Base-by-base conservation (phyloP, 495 filamentous ascomycete species). In the Tetracladium setigerum region DNA sequence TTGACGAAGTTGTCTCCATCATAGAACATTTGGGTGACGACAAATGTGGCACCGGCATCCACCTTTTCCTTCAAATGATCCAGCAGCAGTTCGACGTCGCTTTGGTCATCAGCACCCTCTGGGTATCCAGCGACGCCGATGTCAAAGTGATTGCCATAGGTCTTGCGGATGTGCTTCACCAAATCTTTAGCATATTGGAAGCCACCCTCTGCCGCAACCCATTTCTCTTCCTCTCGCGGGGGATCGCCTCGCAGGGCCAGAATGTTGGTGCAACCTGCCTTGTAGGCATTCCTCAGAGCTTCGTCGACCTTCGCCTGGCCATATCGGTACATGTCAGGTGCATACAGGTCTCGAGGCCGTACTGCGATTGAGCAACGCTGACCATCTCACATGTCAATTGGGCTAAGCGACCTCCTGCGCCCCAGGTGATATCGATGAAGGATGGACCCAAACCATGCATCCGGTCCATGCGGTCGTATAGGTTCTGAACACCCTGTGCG, bases 1-100 rank as follows among this genome's bases (percentile, higher is more conserved):
- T 76, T 71, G 27, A 97, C 65, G 67, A 97, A 99, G 58, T 86
- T 89, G 56, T 99, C 91, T 19, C 81, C 89, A 62, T 97, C 90
- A 68, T 99, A 99, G 67, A 95, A 95, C 94, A 99, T 99, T 70
- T 99, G 94, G 0, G 94, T 97, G 43, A 99, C 83, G 40, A 99
- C 81, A 65, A 95, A 96, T 9, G 86, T 82, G 43, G 83, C 89
- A 32, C 94, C 94, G 39, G 87, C 87, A 67, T 99, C 94, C 39
- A 97, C 82, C 67, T 99, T 99, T 68, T 97, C 87, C 70, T 97
- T 97, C 60, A 97, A 67, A 62, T 97, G 94, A 48, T 95, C 84
- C 47, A 97, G 79, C 60, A 97, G 74, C 18, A 77, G 66, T 27
- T 95, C 89, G 14, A 82, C 79, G 58, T 96, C 87, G 38, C 83